Evolutionary conservation across 192 early-diverging fungal species (phyloP).

Genomic region (Dispira parvispora): DNA sequence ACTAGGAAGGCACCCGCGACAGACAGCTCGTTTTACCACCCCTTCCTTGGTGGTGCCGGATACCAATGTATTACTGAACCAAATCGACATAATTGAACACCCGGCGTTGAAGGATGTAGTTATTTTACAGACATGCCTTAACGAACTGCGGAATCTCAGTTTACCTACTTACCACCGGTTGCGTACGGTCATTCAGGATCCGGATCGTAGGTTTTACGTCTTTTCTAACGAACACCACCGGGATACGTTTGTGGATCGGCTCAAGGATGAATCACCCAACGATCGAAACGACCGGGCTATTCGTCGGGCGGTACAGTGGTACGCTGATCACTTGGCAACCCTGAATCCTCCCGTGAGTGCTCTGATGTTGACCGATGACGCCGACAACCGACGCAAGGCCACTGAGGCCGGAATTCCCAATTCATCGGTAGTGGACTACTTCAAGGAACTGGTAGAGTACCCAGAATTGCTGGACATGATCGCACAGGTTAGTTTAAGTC

Average conservation of each 20-base stretch:
- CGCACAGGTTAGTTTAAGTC: slow-evolving; percentile 27
- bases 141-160: slow-evolving; percentile 76
- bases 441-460: slow-evolving; percentile 44
- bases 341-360: slow-evolving; percentile 25
- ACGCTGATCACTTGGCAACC: slow-evolving; percentile 44
- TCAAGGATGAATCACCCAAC: slow-evolving; percentile 71
- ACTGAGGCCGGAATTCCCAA: slow-evolving; percentile 41
- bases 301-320: slow-evolving; percentile 73
- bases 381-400: slow-evolving; percentile 64
- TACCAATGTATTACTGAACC: slow-evolving; percentile 87
- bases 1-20: slow-evolving; percentile 30
- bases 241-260: slow-evolving; percentile 72
- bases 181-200: slow-evolving; percentile 49
- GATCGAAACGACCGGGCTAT: slow-evolving; percentile 95
- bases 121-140: slow-evolving; percentile 82
- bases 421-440: slow-evolving; percentile 60
- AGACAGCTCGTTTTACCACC: slow-evolving; percentile 26
- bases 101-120: slow-evolving; percentile 74
- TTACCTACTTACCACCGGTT: slow-evolving; percentile 66
- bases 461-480: slow-evolving; percentile 93
- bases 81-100: slow-evolving; percentile 91
- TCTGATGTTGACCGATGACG: slow-evolving; percentile 77
- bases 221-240: slow-evolving; percentile 93
- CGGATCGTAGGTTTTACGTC: slow-evolving; percentile 66
- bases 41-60: slow-evolving; percentile 81